Conservation (phyloP, 192 early-diverging fungal genomes). For the Podila minutissima region DNA sequence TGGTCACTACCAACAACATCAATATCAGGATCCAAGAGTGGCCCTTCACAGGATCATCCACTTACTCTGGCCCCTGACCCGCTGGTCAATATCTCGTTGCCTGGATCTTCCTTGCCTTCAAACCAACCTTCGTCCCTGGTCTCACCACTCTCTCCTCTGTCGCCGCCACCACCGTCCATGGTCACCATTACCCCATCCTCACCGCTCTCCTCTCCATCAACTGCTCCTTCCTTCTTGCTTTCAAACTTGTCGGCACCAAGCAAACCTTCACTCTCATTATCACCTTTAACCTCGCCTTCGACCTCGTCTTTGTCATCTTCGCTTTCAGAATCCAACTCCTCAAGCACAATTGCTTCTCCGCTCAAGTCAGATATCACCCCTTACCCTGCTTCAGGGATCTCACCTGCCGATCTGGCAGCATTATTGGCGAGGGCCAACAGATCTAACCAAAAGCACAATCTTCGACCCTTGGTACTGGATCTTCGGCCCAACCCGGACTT, state of each 20-base stretch:
- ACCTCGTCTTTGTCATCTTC: conserved; percentile 35
- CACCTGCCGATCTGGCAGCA: conserved; percentile 17
- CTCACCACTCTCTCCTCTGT: background rate
- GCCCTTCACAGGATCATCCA: too few relatives aligned
- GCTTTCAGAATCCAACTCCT: background rate
- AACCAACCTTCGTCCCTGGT: background rate
- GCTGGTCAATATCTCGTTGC: background rate
- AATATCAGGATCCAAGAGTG: too few relatives aligned
- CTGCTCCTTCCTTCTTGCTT: conserved; percentile 9
- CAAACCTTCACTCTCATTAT: conserved; percentile 7
- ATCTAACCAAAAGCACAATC: background rate
- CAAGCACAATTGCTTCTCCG: conserved; percentile 22
- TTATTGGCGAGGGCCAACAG: conserved; percentile 13
- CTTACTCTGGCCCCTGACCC: too few relatives aligned
- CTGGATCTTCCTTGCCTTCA: background rate
- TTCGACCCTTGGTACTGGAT: conserved; percentile 31
- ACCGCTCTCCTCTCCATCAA: conserved; percentile 6
- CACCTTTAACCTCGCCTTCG: conserved; percentile 33
- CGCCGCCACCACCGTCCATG: background rate
- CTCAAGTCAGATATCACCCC: conserved; percentile 29
- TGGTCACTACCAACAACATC: too few relatives aligned
- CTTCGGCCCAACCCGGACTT: conserved; percentile 37
- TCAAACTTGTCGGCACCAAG: conserved; percentile 12
- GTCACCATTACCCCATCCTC: conserved; percentile 20
- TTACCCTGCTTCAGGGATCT: conserved; percentile 28